Evolutionary conservation across 169 alveolate genomes (phyloP).

Genomic region (Plasmodium knowlesi): DNA sequence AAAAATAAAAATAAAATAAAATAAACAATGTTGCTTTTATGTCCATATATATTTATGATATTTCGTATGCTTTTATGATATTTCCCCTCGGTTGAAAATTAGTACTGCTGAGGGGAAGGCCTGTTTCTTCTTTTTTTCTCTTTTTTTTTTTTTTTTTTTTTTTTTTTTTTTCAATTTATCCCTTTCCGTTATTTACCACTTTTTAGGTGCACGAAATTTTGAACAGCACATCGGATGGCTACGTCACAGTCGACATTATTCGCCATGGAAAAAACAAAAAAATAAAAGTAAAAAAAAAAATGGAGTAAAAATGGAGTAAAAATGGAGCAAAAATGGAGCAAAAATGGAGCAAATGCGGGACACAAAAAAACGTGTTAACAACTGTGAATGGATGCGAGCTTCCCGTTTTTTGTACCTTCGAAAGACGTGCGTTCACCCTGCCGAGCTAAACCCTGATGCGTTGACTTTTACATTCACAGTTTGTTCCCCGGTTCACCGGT

Average conservation of each 20-base stretch:
- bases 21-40: not conserved
- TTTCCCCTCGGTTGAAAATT: not conserved
- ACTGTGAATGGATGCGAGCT: not conserved
- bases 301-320: not conserved
- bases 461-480: not conserved
- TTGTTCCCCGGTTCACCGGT: not conserved
- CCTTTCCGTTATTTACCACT: not conserved
- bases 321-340: not conserved
- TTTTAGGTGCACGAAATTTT: constrained; percentile 65
- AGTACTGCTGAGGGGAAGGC: not conserved
- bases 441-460: not conserved
- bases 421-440: not conserved
- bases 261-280: constrained; percentile 44
- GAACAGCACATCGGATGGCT: constrained; percentile 27
- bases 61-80: not conserved
- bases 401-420: not conserved
- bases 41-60: not conserved
- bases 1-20: not conserved
- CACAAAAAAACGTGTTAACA: not conserved
- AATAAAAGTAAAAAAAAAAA: constrained; percentile 27
- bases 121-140: not conserved
- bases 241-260: constrained; percentile 16
- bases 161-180: not conserved
- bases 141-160: not conserved
- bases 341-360: not conserved